A percentile compares a stretch with the other conserved stretches of the same genome.
Conservation (phyloP, 139 green algal genomes). For the Micromonas commoda region DNA sequence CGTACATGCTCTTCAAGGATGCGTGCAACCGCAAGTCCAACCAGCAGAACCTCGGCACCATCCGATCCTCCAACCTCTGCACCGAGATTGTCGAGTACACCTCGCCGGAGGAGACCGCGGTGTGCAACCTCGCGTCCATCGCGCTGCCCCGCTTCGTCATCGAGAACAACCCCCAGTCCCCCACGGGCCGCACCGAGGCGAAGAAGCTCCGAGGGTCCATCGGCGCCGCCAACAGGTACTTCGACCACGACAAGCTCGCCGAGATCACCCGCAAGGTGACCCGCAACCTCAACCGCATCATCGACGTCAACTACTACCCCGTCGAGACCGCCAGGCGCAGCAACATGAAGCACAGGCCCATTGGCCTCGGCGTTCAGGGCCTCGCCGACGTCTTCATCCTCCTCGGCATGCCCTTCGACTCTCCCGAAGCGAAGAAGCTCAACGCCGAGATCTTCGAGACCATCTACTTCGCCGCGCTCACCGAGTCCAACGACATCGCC, state of each 20-base stretch:
- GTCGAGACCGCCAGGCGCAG: conserved; percentile 70
- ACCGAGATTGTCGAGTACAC: conserved; percentile 99
- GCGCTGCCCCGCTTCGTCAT: conserved; percentile 82
- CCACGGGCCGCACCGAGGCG: conserved; percentile 4
- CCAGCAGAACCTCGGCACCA: conserved; percentile 87
- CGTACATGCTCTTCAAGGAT: conserved; percentile 99
- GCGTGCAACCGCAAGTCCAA: conserved; percentile 93
- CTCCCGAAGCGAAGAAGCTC: conserved; percentile 58
- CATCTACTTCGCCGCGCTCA: conserved; percentile 88
- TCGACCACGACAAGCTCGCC: conserved; percentile 48
- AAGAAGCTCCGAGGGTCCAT: conserved; percentile 80
- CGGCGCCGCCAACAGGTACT: conserved; percentile 55
- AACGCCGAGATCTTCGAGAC: conserved; percentile 94
- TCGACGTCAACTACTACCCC: conserved; percentile 99
- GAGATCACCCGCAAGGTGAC: conserved; percentile 60
- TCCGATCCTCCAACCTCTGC: conserved; percentile 98
- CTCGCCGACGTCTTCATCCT: conserved; percentile 98
- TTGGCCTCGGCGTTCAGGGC: conserved; percentile 93
- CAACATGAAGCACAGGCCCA: conserved; percentile 95
- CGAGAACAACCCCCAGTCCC: conserved; percentile 40
- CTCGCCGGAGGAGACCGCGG: conserved; percentile 86
- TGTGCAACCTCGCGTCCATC: conserved; percentile 98
- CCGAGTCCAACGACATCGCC: conserved; percentile 69
- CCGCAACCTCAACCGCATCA: conserved; percentile 96
- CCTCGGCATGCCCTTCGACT: conserved; percentile 95